Evolutionary conservation across 495 filamentous ascomycete species (phyloP).

Genomic region (Lindgomyces ingoldianus): DNA sequence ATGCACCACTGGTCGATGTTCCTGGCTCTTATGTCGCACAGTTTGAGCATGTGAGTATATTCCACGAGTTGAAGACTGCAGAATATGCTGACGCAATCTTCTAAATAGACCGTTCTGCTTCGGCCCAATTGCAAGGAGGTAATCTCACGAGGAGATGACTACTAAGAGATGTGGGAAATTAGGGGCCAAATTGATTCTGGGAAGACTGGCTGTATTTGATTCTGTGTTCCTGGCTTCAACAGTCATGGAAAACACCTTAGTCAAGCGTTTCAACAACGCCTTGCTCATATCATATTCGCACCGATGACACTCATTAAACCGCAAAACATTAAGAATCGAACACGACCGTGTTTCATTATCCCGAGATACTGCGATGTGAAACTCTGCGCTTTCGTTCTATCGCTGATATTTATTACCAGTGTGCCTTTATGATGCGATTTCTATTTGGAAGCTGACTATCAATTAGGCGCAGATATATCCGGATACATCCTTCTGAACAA

Average conservation of each 20-base stretch:
- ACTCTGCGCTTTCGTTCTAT: too few species aligned
- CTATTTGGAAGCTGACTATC: too few species aligned
- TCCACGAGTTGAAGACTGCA: slow-evolving; percentile 39
- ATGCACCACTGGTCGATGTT: slow-evolving; percentile 57
- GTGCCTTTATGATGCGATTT: too few species aligned
- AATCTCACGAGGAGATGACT: slow-evolving; percentile 56
- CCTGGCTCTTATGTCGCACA: slow-evolving; percentile 61
- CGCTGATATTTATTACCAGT: too few species aligned
- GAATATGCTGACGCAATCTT: slow-evolving; percentile 19
- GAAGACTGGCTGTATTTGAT: slow-evolving; percentile 17
- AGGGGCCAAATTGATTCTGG: slow-evolving; percentile 25
- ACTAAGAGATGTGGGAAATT: slow-evolving; percentile 34
- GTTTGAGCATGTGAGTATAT: slow-evolving; percentile 54
- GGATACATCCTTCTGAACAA: too few species aligned
- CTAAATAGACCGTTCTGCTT: slow-evolving; percentile 50
- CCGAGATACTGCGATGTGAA: neutral
- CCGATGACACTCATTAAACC: neutral
- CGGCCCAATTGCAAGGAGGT: slow-evolving; percentile 53
- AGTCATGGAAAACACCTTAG: slow-evolving; percentile 25
- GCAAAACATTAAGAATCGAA: too few species aligned
- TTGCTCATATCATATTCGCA: neutral
- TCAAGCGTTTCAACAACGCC: slow-evolving; percentile 21
- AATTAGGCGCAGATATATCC: too few species aligned
- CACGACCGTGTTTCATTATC: neutral
- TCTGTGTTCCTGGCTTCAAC: slow-evolving; percentile 33